A percentile compares a stretch with the other conserved stretches of the same genome.
These are phyloP conservation scores for Acacia melanoxylon DNA, from an alignment of 306 rosid genomes.

Conservation along the genomic window DNA sequence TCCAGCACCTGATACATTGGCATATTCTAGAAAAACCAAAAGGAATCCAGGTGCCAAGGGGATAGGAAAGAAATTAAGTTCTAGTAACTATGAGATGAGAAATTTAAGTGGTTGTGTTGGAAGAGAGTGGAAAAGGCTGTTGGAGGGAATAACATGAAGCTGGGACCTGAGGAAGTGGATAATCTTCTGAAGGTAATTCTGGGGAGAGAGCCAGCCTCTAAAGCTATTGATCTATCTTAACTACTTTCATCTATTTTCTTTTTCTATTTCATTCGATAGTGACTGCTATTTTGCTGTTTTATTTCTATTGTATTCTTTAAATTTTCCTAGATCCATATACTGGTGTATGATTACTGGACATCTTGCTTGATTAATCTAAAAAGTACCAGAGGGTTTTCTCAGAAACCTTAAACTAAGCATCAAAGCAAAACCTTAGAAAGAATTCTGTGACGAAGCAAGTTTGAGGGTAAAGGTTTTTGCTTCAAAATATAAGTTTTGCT, in stretches of 20 bases:
- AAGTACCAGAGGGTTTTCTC: not conserved
- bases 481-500: not conserved
- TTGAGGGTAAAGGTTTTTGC: not conserved
- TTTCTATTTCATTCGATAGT: not conserved
- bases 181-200: not conserved
- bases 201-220: not conserved
- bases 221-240: not conserved
- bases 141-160: not conserved
- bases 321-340: not conserved
- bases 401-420: not conserved
- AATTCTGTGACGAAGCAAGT: not conserved
- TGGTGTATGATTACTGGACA: not conserved
- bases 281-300: not conserved
- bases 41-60: not conserved
- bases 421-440: not conserved
- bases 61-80: not conserved
- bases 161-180: not conserved
- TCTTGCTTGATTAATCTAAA: not conserved
- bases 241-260: not conserved
- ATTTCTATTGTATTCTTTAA: not conserved
- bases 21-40: not conserved
- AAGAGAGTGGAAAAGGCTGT: not conserved
- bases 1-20: not conserved
- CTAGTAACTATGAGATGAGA: not conserved
- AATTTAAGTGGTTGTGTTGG: not conserved